Percentiles rank a stretch among this genome's conserved stretches.
These are phyloP conservation scores for Rhytidiadelphus loreus DNA, from an alignment of 225 moss, liverwort and hornwort species.

Conservation along the genomic window DNA sequence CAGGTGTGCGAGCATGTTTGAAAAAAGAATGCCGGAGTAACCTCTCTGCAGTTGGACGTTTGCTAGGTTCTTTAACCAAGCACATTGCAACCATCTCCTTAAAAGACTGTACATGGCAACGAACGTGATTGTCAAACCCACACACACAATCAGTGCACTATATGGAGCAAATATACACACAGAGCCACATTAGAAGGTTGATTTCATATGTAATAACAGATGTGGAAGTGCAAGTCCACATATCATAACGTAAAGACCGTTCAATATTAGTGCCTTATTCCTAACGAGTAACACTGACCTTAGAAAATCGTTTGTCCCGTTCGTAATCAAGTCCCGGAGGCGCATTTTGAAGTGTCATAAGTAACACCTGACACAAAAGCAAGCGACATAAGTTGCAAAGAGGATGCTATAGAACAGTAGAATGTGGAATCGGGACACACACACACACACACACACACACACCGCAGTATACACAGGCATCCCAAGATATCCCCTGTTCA, in stretches of 20 bases:
- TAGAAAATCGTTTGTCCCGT: slow-evolving; percentile 79
- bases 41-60: slow-evolving; percentile 87
- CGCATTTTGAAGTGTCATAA: slow-evolving; percentile 99
- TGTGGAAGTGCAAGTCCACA: neutral
- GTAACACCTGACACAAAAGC: slow-evolving; percentile 38
- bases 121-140: neutral
- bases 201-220: neutral
- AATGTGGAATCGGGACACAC: neutral
- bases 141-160: neutral
- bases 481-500: neutral
- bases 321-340: slow-evolving; percentile 90
- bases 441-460: neutral
- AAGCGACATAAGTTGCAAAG: neutral
- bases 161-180: neutral
- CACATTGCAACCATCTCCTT: slow-evolving; percentile 99
- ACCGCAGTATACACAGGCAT: neutral
- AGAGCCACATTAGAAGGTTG: neutral
- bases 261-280: neutral
- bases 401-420: neutral
- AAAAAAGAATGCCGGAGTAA: slow-evolving; percentile 93
- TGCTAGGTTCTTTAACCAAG: slow-evolving; percentile 83
- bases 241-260: neutral
- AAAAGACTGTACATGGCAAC: slow-evolving; percentile 48
- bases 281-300: slow-evolving; percentile 18
- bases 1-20: slow-evolving; percentile 68